A percentile compares a stretch with the other conserved stretches of the same genome.
Conservation (phyloP, 768 basidiomycete species). For the Suillus subluteus region DNA sequence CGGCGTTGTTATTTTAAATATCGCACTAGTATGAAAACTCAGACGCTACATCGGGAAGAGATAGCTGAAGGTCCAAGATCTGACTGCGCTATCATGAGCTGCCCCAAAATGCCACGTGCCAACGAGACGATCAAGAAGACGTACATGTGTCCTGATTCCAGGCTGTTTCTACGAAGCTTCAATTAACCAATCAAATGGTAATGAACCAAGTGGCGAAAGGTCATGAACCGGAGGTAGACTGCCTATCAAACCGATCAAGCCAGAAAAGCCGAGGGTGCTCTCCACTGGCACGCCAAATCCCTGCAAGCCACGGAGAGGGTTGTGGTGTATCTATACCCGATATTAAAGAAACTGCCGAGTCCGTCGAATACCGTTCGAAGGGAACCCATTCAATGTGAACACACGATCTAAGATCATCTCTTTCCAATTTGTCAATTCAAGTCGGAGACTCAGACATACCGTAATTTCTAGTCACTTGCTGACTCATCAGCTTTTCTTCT, state of each 20-base stretch:
- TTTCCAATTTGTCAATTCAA: not conserved
- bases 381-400: not conserved
- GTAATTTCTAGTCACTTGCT: not conserved
- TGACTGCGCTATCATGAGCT: constrained; percentile 25
- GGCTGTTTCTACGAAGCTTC: constrained; percentile 11
- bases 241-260: constrained; percentile 4
- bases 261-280: constrained; percentile 4
- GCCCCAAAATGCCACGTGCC: constrained; percentile 13
- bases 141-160: constrained; percentile 6
- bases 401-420: constrained; percentile 4
- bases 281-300: not conserved
- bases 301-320: constrained; percentile 3
- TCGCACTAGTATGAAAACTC: constrained; percentile 29
- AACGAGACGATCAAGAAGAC: constrained; percentile 7
- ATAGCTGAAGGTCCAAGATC: not conserved
- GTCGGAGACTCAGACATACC: not conserved
- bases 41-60: constrained; percentile 30
- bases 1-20: constrained; percentile 37
- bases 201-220: not conserved
- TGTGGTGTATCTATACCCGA: constrained; percentile 7
- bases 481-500: not conserved
- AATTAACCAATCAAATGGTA: constrained; percentile 13
- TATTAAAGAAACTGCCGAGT: constrained; percentile 8
- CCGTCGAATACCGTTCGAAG: constrained; percentile 1
- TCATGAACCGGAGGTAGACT: not conserved